Base-by-base conservation (phyloP, 305 asterid species). In the Solanum hybrid region DNA sequence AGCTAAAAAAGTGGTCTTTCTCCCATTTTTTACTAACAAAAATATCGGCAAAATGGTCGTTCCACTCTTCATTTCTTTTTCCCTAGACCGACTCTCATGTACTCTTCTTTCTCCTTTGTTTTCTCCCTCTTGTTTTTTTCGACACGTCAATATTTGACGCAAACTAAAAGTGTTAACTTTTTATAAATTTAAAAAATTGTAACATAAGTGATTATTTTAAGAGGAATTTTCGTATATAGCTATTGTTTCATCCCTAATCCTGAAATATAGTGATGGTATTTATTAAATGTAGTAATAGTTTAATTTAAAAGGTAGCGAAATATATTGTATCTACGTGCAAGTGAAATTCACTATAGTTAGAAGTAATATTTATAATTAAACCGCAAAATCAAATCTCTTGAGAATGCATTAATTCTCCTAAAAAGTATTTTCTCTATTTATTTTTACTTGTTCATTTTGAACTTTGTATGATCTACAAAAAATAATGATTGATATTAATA, bases 41-140 rank as follows among this genome's bases (percentile, higher is more conserved):
- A 78, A 87, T 88, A 27, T 90, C 88, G 93, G 91, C 92, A 72
- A 88, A 90, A 86, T 91, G 88, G 91, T 87, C 89, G 93, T 88
- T 87, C 92, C 84, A 88, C 91, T 87, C 88, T 29, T 75, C 91
- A 89, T 90, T 72, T 89, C 82, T 76, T 79, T 38, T 79, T 90
- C 88, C 90, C 90, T 92, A 90, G 90, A 90, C 93, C 92, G 89
- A 89, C 92, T 90, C 92, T 89, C 91, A 46, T 69, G 90, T 87
- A 76, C 88, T 78, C 81, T 79, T 81, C 86, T 84, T 37, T 46
- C 88, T 88, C 87, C 88, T 75, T 89, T 73, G 87, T 87, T 87
- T 27, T 72, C 89, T 87, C 87, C 72, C 27, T 29, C 42, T 5
- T 27, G 12, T 69, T 69, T 69, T 60, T 60, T 60, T 60, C 12